Conservation (phyloP, 129 eudicot species). For the Erigeron canadensis region DNA sequence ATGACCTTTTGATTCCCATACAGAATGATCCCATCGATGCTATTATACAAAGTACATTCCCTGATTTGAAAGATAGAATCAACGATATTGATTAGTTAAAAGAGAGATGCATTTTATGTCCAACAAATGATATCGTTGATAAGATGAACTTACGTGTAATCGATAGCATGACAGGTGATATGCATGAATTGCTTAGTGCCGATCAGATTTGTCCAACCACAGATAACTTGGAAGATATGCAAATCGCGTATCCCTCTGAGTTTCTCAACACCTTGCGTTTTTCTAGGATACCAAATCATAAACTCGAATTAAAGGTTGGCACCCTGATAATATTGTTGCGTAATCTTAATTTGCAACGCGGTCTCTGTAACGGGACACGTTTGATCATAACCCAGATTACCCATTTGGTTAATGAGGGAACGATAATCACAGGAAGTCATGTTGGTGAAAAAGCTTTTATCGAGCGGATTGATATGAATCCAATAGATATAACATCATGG, state of each 20-base stretch:
- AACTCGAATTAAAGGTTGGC: not conserved
- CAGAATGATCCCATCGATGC: not conserved
- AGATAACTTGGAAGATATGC: too few species aligned
- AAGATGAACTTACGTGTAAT: too few species aligned
- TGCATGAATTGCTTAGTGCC: too few species aligned
- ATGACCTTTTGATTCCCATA: slow-evolving; percentile 3
- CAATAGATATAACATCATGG: too few species aligned
- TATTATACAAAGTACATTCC: not conserved
- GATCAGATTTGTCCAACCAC: too few species aligned
- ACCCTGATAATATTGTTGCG: not conserved
- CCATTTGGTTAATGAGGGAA: not conserved
- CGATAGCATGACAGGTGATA: too few species aligned
- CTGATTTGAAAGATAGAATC: not conserved
- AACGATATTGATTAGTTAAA: not conserved
- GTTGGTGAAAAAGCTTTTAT: not conserved
- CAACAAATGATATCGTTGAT: too few species aligned
- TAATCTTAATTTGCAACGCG: not conserved
- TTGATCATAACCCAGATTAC: not conserved
- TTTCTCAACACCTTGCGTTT: not conserved
- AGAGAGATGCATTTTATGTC: too few species aligned
- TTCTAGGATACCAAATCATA: not conserved
- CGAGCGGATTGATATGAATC: not conserved
- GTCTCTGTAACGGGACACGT: not conserved
- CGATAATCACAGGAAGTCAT: not conserved
- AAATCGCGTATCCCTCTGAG: not conserved